These are phyloP conservation scores for Kodamaea fukazawae DNA, from an alignment of 805 yeast genomes.

Conservation along the genomic window DNA sequence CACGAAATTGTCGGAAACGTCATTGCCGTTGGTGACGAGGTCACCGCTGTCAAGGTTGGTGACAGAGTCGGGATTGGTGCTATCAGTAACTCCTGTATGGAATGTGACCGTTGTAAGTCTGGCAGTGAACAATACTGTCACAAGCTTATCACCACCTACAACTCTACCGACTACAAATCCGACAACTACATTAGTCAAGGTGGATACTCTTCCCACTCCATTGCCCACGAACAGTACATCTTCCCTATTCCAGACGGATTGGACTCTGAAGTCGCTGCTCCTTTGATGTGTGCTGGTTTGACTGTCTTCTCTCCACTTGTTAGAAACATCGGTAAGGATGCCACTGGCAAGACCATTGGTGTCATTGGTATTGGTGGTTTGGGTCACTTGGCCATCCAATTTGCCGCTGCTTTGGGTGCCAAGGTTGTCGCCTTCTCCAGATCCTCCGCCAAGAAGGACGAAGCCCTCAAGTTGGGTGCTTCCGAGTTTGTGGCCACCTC, in stretches of 20 bases:
- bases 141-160: conserved; percentile 51
- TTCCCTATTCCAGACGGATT: conserved; percentile 49
- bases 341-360: conserved; percentile 48
- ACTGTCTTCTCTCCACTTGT: conserved; percentile 52
- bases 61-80: conserved; percentile 83
- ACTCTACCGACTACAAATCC: conserved; percentile 32
- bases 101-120: conserved; percentile 53
- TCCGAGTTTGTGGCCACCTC: conserved; percentile 51
- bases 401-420: conserved; percentile 62
- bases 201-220: conserved; percentile 49
- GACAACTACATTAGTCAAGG: conserved; percentile 37
- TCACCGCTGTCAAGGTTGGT: conserved; percentile 54
- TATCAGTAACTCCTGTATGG: conserved; percentile 55
- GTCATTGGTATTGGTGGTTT: conserved; percentile 66
- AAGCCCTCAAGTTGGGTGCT: conserved; percentile 55
- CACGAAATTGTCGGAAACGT: conserved; percentile 67
- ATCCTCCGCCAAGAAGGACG: conserved; percentile 46
- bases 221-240: conserved; percentile 43
- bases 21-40: conserved; percentile 53
- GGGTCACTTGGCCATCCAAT: conserved; percentile 61
- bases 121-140: conserved; percentile 50
- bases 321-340: conserved; percentile 36
- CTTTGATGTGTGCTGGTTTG: conserved; percentile 56
- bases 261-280: conserved; percentile 45
- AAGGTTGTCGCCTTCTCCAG: conserved; percentile 60